Evolutionary conservation across 352 stramenopile species (phyloP), one percentile per base, ranked within the genome.

Genomic region (Pythium dissimile): DNA sequence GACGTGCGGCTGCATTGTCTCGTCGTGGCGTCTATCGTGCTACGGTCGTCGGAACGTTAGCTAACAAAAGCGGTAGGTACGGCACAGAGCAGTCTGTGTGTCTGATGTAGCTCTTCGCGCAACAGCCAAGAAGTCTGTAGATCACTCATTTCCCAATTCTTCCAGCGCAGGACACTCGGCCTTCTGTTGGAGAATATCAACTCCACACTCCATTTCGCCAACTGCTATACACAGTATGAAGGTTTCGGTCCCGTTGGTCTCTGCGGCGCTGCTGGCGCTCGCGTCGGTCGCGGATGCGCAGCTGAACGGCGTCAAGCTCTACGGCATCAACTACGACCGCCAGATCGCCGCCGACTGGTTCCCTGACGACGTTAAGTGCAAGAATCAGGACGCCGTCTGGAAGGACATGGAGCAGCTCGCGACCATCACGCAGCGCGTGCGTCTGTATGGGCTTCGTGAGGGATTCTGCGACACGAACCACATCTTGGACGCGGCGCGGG

Each of bases 271-370:
- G 43, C 52, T 68, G 13, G 43, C 20, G 21, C 16, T 12, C 20
- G 39, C 27, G 30, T 46, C 16, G 35, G 55, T 80, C 21, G 70
- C 63, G 37, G 45, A 42, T 2, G 9, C n/a, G 12, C 45, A 44
- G 18, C 26, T 50, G 23, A 62, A 82, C 41, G 79, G 80, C 48
- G 74, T 85, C 42, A 76, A 69, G 30, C 67, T 92, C 51, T 72
- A 77, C 26, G 80, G 82, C n/a, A 62, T 89, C 55, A 89, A 92
- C 71, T 92, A 89, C 69, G 88, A 85, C 68, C 67, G 75, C 16
- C 77, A 79, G 39, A 86, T 77, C 48, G 75, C 66, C 0, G 64
- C 71, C 3, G 78, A 89, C 44, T 89, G 75, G 75, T 61, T 58
- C 0, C 6, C 72, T 5, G 15, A 68, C 28, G 66, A 10, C 4